Base-by-base conservation (phyloP, 163 green algal genomes). In the Trebouxia gelatinosa region DNA sequence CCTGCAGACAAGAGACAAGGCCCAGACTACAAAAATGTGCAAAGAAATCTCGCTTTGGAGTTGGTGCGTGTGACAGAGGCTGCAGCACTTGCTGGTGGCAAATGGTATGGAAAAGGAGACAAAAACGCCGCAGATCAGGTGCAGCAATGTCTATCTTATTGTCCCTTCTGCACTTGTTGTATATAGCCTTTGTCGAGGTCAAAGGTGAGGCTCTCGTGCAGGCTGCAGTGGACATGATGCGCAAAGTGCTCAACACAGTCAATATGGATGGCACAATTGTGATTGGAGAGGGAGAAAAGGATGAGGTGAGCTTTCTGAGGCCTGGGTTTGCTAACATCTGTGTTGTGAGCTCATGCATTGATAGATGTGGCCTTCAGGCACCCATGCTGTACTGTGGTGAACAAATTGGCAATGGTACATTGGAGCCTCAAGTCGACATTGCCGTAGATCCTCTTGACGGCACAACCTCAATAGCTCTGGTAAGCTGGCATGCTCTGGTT, bases 11-110 rank as follows among this genome's bases (percentile, higher is more conserved):
- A 72, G 37, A 72, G 50, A 37, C 64, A 72, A 59, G 82, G 82
- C 6, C 82, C 82, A 32, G 78, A 95, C 66, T 95, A 94, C 83
- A 81, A 78, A 4, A 61, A 76, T 26, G 83, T 92, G 26, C 87
- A 92, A 34, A 86, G 92, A 19, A 97, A 97, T 81, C 81, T 97
- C 39, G 93, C 93, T 5, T 84, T 97, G 16, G 93, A 97, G 83
- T 83, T 97, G 0, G 92, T 97, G 26, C 80, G 92, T 5, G 92
- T 96, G 7, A 97, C 93, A 9, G 93, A 97, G 88, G 29, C 82
- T 46, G 92, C 91, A 4, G 93, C 93, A 0, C 85, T 97, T 5
- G 89, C 86, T 19, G 83, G 82, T 6, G 91, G 87, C 0, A 78
- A 79, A 32, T 92, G 87, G 81, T 83, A 87, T 51, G 89, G 82